Conservation (phyloP, 495 filamentous ascomycete genomes). For the Penicillium fimorum region DNA sequence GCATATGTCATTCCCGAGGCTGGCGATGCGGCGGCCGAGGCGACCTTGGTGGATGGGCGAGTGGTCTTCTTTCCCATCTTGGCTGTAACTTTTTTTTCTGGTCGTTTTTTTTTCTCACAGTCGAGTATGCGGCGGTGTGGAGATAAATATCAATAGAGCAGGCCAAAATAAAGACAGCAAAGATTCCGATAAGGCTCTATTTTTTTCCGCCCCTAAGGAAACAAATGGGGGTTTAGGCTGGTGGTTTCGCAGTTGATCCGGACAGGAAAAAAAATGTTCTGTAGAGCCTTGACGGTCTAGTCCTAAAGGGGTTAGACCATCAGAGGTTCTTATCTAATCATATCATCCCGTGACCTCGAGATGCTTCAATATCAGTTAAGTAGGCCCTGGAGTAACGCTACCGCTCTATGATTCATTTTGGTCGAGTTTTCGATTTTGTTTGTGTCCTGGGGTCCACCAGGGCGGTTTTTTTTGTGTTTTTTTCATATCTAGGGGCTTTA, state of each 20-base stretch:
- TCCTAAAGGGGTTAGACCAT: constrained; percentile 31
- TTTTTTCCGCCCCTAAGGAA: constrained; percentile 29
- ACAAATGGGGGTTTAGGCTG: constrained; percentile 35
- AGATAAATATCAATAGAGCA: not conserved
- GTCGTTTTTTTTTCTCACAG: constrained; percentile 3
- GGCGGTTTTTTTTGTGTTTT: too few relatives aligned
- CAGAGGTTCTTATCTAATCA: constrained; percentile 44
- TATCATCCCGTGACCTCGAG: constrained; percentile 26
- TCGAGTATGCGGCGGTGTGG: constrained; percentile 1
- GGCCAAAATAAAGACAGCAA: constrained; percentile 5
- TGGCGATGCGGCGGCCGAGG: constrained; percentile 49
- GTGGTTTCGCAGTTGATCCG: constrained; percentile 33
- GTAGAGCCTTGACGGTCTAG: constrained; percentile 41
- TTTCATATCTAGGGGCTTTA: not conserved
- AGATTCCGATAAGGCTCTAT: constrained; percentile 11
- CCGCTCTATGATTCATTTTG: not conserved
- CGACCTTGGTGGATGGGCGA: constrained; percentile 46
- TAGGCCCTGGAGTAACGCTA: not conserved
- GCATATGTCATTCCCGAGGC: constrained; percentile 37
- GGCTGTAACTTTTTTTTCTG: constrained; percentile 19
- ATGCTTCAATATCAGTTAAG: not conserved
- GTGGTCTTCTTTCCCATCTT: constrained; percentile 54
- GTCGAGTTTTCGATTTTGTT: not conserved
- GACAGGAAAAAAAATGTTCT: constrained; percentile 51
- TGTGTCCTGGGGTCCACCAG: not conserved